phyloP scores from a whole-genome alignment of 768 basidiomycete genomes.

The Collybia sordida region DNA sequence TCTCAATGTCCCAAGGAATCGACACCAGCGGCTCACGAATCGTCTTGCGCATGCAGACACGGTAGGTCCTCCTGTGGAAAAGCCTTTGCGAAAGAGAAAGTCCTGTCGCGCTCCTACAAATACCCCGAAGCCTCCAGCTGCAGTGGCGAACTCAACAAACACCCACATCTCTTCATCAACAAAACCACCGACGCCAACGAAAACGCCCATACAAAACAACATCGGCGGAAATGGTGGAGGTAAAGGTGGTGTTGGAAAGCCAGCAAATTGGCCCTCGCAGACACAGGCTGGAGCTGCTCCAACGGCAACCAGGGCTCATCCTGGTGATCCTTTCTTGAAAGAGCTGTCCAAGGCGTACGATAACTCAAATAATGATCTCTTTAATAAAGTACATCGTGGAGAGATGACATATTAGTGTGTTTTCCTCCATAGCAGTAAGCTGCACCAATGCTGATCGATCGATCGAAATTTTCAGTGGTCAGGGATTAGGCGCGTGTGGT shows the following conservation, averaged over 20 bases:
- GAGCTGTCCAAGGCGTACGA: slow-evolving; percentile 26
- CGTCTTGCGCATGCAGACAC: slow-evolving; percentile 6
- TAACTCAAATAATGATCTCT: slow-evolving; percentile 20
- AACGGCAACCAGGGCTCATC: slow-evolving; percentile 20
- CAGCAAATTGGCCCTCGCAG: slow-evolving; percentile 22
- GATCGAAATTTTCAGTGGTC: slow-evolving; percentile 15
- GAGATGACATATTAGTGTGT: slow-evolving; percentile 33
- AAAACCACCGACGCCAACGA: background rate
- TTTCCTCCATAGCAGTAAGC: background rate
- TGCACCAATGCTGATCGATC: background rate
- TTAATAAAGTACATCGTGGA: slow-evolving; percentile 21
- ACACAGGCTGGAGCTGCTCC: slow-evolving; percentile 22
- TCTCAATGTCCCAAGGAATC: slow-evolving; percentile 17
- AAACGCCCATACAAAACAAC: background rate
- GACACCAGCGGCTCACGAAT: slow-evolving; percentile 21
- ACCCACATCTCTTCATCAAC: background rate
- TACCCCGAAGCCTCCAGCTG: background rate
- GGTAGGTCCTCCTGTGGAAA: background rate
- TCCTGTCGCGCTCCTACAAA: slow-evolving; percentile 1
- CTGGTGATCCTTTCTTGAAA: slow-evolving; percentile 24
- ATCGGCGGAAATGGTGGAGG: slow-evolving; percentile 7
- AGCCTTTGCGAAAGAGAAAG: slow-evolving; percentile 5
- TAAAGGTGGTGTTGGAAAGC: slow-evolving; percentile 17
- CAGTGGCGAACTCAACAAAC: no score
- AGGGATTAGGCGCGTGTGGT: slow-evolving; percentile 29